Evolutionary conservation across 129 eudicot genomes (phyloP).

Genomic region (Sambucus nigra): DNA sequence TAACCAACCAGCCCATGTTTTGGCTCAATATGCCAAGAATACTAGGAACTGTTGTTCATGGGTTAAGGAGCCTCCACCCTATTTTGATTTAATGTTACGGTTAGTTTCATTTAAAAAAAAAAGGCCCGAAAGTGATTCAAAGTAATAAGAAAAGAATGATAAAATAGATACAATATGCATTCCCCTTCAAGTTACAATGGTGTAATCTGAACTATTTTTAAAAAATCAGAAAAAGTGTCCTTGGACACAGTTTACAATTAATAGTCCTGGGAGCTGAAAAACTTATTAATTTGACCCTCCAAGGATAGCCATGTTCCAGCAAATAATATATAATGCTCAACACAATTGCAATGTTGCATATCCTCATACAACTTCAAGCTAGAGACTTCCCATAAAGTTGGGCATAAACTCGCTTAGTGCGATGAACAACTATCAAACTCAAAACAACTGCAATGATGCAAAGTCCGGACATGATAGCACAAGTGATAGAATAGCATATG

Average conservation of each 20-base stretch:
- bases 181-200: too few relatives aligned
- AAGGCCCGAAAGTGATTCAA: too few relatives aligned
- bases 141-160: too few relatives aligned
- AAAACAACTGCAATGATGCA: slow-evolving; percentile 33
- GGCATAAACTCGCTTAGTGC: slow-evolving; percentile 55
- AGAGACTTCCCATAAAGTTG: slow-evolving; percentile 37
- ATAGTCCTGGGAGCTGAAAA: background rate
- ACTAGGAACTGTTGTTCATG: too few relatives aligned
- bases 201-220: too few relatives aligned
- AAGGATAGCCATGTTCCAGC: background rate
- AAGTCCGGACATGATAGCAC: slow-evolving; percentile 49
- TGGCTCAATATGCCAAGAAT: too few relatives aligned
- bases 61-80: too few relatives aligned
- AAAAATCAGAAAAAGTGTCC: too few relatives aligned
- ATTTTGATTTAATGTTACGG: too few relatives aligned
- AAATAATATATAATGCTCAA: background rate
- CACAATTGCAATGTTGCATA: background rate
- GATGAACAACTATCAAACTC: slow-evolving; percentile 43
- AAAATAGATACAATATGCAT: too few relatives aligned
- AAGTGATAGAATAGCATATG: slow-evolving; percentile 55
- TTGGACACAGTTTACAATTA: background rate
- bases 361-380: slow-evolving; percentile 3
- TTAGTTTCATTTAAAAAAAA: too few relatives aligned
- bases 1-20: too few relatives aligned
- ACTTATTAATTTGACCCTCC: background rate